Conservation (phyloP, 805 yeast species). For the Barnettozyma wickerhamii region DNA sequence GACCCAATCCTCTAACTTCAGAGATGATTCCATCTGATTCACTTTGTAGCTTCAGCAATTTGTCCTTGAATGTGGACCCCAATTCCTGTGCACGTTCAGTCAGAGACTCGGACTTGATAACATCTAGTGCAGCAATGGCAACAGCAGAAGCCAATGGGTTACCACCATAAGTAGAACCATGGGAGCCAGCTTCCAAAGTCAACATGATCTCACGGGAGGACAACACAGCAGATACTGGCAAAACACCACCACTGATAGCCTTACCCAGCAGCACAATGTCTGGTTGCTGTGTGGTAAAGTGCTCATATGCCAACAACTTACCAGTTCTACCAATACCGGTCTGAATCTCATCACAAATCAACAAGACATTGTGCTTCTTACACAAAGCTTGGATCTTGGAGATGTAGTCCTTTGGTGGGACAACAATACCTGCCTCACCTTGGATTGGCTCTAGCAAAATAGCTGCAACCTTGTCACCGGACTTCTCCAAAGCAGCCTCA, state of each 20-base stretch:
- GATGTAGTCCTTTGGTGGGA: slow-evolving; percentile 82
- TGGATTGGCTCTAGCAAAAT: slow-evolving; percentile 92
- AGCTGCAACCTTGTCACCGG: slow-evolving; percentile 90
- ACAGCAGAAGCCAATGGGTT: slow-evolving; percentile 92
- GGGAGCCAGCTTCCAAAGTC: slow-evolving; percentile 89
- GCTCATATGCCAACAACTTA: slow-evolving; percentile 87
- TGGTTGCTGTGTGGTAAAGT: slow-evolving; percentile 72
- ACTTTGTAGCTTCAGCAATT: slow-evolving; percentile 48
- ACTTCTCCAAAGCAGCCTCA: slow-evolving; percentile 71
- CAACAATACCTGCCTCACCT: slow-evolving; percentile 98
- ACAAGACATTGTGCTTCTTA: slow-evolving; percentile 75
- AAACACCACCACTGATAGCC: slow-evolving; percentile 92
- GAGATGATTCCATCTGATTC: slow-evolving; percentile 52
- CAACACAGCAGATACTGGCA: slow-evolving; percentile 88
- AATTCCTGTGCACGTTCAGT: slow-evolving; percentile 70
- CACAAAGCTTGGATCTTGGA: slow-evolving; percentile 69
- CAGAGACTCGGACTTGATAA: slow-evolving; percentile 80
- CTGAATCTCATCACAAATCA: slow-evolving; percentile 96
- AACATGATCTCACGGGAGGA: slow-evolving; percentile 89
- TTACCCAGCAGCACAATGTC: slow-evolving; percentile 89
- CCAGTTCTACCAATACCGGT: slow-evolving; percentile 98
- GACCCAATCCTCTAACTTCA: slow-evolving; percentile 66
- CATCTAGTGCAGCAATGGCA: slow-evolving; percentile 89
- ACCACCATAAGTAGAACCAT: slow-evolving; percentile 98
- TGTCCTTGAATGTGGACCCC: slow-evolving; percentile 64